Conservation (phyloP, 2,329 filamentous ascomycete species). For the Xylariaceae sp. region DNA sequence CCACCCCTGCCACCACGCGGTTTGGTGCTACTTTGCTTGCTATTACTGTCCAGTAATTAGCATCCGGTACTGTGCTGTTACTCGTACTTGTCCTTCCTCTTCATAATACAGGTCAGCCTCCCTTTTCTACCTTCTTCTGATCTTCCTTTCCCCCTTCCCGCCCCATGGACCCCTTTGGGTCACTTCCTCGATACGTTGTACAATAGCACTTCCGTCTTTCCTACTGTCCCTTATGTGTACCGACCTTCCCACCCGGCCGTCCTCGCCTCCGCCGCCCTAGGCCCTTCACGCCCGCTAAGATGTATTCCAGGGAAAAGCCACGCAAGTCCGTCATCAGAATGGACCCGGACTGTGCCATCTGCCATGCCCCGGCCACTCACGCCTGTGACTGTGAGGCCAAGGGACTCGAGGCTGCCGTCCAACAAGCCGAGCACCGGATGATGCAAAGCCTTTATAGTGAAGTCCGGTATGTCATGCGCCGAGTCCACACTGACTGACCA, state of each 20-base stretch:
- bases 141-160: slow-evolving; percentile 21
- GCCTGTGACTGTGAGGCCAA: slow-evolving; percentile 63
- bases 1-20: slow-evolving; percentile 30
- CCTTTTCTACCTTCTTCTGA: slow-evolving; percentile 22
- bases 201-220: slow-evolving; percentile 29
- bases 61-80: slow-evolving; percentile 26
- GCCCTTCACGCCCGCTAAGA: slow-evolving; percentile 40
- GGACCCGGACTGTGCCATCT: slow-evolving; percentile 66
- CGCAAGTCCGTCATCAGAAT: slow-evolving; percentile 53
- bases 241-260: slow-evolving; percentile 26
- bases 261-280: slow-evolving; percentile 27
- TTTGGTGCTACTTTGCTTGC: slow-evolving; percentile 32
- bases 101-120: slow-evolving; percentile 35
- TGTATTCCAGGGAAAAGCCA: slow-evolving; percentile 46
- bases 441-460: slow-evolving; percentile 59
- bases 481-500: slow-evolving; percentile 7
- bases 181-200: slow-evolving; percentile 33
- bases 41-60: slow-evolving; percentile 20
- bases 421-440: slow-evolving; percentile 58
- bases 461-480: slow-evolving; percentile 49
- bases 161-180: slow-evolving; percentile 36
- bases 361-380: slow-evolving; percentile 52
- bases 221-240: slow-evolving; percentile 25
- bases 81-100: slow-evolving; percentile 32
- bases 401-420: slow-evolving; percentile 56